A percentile compares a stretch with the other conserved stretches of the same genome.
Conservation (phyloP, 345 rosid genomes). For the Eucalyptus cloeziana region DNA sequence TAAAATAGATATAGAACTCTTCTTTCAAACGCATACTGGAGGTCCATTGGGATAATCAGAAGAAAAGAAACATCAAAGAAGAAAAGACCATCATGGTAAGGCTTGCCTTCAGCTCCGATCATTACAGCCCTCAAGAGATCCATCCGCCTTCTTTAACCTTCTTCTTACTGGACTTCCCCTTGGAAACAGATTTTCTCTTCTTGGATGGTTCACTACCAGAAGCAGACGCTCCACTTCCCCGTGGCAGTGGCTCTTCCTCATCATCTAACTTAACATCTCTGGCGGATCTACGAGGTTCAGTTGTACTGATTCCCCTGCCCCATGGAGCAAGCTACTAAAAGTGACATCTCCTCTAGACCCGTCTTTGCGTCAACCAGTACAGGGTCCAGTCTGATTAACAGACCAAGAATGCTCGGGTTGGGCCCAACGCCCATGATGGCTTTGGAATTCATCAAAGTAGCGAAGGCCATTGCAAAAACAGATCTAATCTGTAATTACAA, state of each 20-base stretch:
- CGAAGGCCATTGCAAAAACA: slow-evolving; percentile 75
- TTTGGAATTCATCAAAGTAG: slow-evolving; percentile 63
- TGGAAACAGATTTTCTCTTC: slow-evolving; percentile 38
- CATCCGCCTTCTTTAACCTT: slow-evolving; percentile 28
- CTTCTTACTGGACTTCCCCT: slow-evolving; percentile 26
- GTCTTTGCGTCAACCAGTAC: slow-evolving; percentile 63
- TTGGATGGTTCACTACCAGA: slow-evolving; percentile 23
- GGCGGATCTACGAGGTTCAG: slow-evolving; percentile 8
- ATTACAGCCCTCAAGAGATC: slow-evolving; percentile 89
- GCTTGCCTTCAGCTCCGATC: slow-evolving; percentile 85
- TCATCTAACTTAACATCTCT: slow-evolving; percentile 42
- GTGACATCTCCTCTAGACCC: slow-evolving; percentile 58
- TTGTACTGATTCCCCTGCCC: slow-evolving; percentile 69
- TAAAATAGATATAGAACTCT: background rate
- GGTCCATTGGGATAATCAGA: slow-evolving; percentile 57
- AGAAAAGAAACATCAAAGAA: slow-evolving; percentile 87
- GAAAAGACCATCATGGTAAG: slow-evolving; percentile 90
- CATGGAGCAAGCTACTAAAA: slow-evolving; percentile 63
- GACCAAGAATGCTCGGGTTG: slow-evolving; percentile 77
- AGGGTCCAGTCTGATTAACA: slow-evolving; percentile 78
- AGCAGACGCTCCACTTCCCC: slow-evolving; percentile 25
- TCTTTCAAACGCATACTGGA: slow-evolving; percentile 39
- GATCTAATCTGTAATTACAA: slow-evolving; percentile 56
- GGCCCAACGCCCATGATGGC: slow-evolving; percentile 45
- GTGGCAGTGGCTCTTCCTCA: slow-evolving; percentile 60